A percentile compares a stretch with the other conserved stretches of the same genome.
Conservation (phyloP, 2,329 filamentous ascomycete species). For the Lecanosticta acicola region DNA sequence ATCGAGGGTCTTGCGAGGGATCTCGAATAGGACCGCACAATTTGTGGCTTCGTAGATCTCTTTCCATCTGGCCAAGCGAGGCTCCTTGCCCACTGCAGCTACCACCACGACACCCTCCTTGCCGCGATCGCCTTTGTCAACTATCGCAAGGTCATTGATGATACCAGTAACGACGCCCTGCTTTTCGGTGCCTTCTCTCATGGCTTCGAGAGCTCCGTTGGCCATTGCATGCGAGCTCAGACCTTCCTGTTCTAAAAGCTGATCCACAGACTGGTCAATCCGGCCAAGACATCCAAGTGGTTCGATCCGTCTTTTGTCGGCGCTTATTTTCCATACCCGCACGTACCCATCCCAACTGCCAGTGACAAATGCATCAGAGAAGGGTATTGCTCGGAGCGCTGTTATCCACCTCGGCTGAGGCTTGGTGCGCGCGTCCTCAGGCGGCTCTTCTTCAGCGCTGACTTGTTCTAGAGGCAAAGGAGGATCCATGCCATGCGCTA, state of each 20-base stretch:
- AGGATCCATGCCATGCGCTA: slow-evolving; percentile 81
- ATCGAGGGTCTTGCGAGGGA: slow-evolving; percentile 44
- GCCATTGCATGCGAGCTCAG: slow-evolving; percentile 10
- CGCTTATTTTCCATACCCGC: slow-evolving; percentile 75
- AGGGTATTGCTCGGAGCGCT: slow-evolving; percentile 77
- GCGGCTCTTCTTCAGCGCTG: slow-evolving; percentile 65
- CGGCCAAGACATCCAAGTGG: slow-evolving; percentile 55
- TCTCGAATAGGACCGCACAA: slow-evolving; percentile 81
- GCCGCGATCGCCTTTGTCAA: slow-evolving; percentile 74
- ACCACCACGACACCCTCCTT: slow-evolving; percentile 72
- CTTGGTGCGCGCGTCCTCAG: slow-evolving; percentile 47
- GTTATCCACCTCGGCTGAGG: slow-evolving; percentile 76
- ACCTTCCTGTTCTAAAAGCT: slow-evolving; percentile 14
- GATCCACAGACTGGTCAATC: slow-evolving; percentile 17
- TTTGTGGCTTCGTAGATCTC: slow-evolving; percentile 60
- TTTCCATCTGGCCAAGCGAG: slow-evolving; percentile 79
- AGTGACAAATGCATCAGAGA: slow-evolving; percentile 81
- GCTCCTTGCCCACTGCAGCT: slow-evolving; percentile 80
- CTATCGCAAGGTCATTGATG: slow-evolving; percentile 81
- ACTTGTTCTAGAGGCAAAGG: slow-evolving; percentile 61
- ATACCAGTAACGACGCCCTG: slow-evolving; percentile 58
- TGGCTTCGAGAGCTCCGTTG: slow-evolving; percentile 16
- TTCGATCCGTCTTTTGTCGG: slow-evolving; percentile 76
- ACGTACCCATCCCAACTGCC: slow-evolving; percentile 93
- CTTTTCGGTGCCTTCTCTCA: slow-evolving; percentile 17